Base-by-base conservation (phyloP, 2,329 filamentous ascomycete genomes). In the Cladophialophora yegresii region DNA sequence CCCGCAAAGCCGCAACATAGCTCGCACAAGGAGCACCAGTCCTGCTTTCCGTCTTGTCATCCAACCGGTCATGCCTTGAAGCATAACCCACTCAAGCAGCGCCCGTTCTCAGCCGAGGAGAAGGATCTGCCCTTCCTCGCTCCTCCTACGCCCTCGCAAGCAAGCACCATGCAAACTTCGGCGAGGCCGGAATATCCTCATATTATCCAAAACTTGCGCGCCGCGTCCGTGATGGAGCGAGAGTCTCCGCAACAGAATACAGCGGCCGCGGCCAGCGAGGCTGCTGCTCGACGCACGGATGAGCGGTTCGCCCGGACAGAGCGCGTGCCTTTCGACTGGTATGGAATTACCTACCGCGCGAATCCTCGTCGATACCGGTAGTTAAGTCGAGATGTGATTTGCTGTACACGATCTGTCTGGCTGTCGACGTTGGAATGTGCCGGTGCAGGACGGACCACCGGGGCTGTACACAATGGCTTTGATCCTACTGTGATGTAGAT, bases 71-170 rank as follows among this genome's bases (percentile, higher is more conserved):
- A n/a, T 43, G 36, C 16, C 8, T 43, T 16, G 36, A 36, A 20
- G 23, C 50, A 53, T 9, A 43, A 54, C 22, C 49, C 40, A 6
- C 22, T 26, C 33, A 47, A 54, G 13, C 40, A 26, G 20, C 55
- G 36, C 20, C 26, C 40, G 20, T n/a, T 58, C 12, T 33, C 55
- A 7, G 9, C 40, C 6, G 36, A 45, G 7, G 55, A 58, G 28
- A 51, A 50, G 16, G 47, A 54, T 6, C 50, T 61, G 32, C 58
- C 58, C 2, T 61, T 47, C 50, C 13, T 32, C 22, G 1, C 33
- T 26, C 0, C 7, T 3, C 16, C 36, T 5, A n/a, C 36, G 6
- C 16, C 6, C 23, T 50, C 47, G 47, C 47, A 26, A 50, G 23
- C 16, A 43, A n/a, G 36, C 36, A n/a, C 36, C 16, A n/a, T 8